Percentiles rank a stretch among this genome's conserved stretches.
Evolutionary conservation across 305 asterid species (phyloP).

Genomic region (Solanum aculeatissimum): DNA sequence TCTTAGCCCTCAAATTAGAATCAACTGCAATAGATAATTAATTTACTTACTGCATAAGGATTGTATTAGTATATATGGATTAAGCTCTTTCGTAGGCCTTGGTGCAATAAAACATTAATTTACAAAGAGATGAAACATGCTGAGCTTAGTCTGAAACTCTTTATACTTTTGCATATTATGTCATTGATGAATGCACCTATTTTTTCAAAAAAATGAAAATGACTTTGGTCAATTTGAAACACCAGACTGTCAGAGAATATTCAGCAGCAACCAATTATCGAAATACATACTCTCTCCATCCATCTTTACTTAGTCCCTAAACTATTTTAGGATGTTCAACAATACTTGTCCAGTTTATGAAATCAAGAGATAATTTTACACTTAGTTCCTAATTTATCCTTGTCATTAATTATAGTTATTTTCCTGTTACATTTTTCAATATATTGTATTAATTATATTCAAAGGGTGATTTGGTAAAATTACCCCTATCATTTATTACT

Average conservation of each 20-base stretch:
- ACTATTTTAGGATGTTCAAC: too few relatives aligned
- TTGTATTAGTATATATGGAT: neutral
- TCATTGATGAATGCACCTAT: neutral
- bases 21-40: neutral
- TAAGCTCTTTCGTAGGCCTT: neutral
- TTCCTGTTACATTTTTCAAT: too few relatives aligned
- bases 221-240: neutral
- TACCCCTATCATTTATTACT: too few relatives aligned
- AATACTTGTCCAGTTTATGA: too few relatives aligned
- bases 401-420: too few relatives aligned
- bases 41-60: neutral
- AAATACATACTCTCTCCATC: too few relatives aligned
- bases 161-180: neutral
- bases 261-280: neutral
- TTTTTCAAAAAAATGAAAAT: neutral
- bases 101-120: neutral
- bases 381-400: too few relatives aligned
- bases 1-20: neutral
- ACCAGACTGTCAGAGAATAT: neutral
- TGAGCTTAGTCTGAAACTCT: neutral
- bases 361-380: too few relatives aligned
- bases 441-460: too few relatives aligned
- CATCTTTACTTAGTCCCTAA: too few relatives aligned
- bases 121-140: neutral
- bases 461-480: too few relatives aligned